Evolutionary conservation across 768 basidiomycete species (phyloP).

Genomic region (Tricholoma bakamatsutake): DNA sequence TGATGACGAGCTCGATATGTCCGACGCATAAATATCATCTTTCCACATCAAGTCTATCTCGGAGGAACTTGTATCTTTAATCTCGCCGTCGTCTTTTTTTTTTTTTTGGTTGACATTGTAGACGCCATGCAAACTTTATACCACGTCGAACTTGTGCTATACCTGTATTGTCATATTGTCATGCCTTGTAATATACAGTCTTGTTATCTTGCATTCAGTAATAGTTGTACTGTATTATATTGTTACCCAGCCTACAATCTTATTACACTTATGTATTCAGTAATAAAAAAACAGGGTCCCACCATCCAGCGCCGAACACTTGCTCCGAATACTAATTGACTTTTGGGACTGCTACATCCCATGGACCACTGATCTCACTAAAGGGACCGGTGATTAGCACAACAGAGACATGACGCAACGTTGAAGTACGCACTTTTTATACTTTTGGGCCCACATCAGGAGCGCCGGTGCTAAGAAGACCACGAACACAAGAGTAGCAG

Average conservation of each 20-base stretch:
- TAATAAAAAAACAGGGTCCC: neutral
- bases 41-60: conserved; percentile 9
- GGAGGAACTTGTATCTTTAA: conserved; percentile 21
- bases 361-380: conserved; percentile 85
- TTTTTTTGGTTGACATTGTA: conserved; percentile 8
- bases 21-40: conserved; percentile 7
- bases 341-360: conserved; percentile 83
- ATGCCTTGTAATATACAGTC: conserved; percentile 14
- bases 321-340: conserved; percentile 33
- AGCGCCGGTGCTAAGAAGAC: conserved; percentile 71
- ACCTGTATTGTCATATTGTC: conserved; percentile 14
- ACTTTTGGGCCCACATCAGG: conserved; percentile 80
- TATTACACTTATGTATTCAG: conserved; percentile 1
- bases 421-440: conserved; percentile 65
- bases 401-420: neutral
- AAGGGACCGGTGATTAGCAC: conserved; percentile 6
- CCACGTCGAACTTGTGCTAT: conserved; percentile 15
- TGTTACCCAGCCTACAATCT: conserved; percentile 3
- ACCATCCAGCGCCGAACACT: neutral
- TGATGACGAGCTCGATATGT: conserved; percentile 43
- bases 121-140: conserved; percentile 7
- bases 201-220: conserved; percentile 1
- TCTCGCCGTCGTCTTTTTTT: conserved; percentile 8
- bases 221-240: conserved; percentile 5
- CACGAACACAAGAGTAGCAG: conserved; percentile 44